Evolutionary conservation across 2,329 filamentous ascomycete genomes (phyloP).

Genomic region (Colletotrichum melonis): DNA sequence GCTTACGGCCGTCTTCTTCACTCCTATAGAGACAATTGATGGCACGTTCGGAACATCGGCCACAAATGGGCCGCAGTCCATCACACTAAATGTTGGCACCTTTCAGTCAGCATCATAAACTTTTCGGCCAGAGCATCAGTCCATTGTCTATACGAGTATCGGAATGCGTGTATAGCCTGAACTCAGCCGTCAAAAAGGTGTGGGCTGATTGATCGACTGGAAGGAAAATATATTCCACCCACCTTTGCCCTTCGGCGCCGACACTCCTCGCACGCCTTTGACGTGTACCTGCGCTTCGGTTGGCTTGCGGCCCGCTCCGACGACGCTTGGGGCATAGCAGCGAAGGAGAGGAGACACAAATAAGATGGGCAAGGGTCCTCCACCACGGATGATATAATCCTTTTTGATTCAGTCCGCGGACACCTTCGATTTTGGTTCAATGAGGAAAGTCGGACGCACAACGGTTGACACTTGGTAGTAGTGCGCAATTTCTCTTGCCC

Average conservation of each 20-base stretch:
- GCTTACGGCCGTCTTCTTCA: slow-evolving; percentile 47
- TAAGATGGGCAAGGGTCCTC: slow-evolving; percentile 15
- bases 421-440: background rate
- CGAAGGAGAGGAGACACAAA: background rate
- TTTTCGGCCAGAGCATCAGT: background rate
- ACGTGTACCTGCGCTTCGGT: slow-evolving; percentile 37
- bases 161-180: too few relatives aligned
- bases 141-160: background rate
- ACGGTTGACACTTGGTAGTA: background rate
- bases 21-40: slow-evolving; percentile 45
- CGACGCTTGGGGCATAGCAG: slow-evolving; percentile 21
- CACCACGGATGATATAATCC: background rate
- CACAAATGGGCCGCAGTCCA: slow-evolving; percentile 45
- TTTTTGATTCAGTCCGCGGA: background rate
- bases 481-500: background rate
- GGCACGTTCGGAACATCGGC: slow-evolving; percentile 44
- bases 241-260: slow-evolving; percentile 50
- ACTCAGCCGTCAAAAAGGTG: too few relatives aligned
- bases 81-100: slow-evolving; percentile 43
- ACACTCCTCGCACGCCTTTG: slow-evolving; percentile 49
- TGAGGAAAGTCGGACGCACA: background rate
- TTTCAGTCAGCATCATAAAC: slow-evolving; percentile 1
- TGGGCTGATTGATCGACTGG: background rate
- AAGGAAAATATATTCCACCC: background rate
- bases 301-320: slow-evolving; percentile 23